phyloP scores from a whole-genome alignment of 768 basidiomycete genomes.

The Clitopilus passeckerianus region DNA sequence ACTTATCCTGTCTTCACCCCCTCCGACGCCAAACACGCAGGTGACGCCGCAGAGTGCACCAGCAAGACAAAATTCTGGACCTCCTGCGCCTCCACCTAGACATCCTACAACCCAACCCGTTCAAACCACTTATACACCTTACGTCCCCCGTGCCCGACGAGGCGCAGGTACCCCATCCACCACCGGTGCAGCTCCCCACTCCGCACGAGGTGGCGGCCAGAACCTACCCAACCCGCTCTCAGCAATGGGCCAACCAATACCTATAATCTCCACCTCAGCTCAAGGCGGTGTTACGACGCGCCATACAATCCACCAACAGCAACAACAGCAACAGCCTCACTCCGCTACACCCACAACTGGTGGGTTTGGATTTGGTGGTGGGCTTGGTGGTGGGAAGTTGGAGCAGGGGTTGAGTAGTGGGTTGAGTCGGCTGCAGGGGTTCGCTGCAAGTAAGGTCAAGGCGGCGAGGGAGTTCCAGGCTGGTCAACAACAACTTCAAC shows the following conservation, averaged over 20 bases:
- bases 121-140: constrained; percentile 81
- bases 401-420: not conserved
- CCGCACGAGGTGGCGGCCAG: constrained; percentile 11
- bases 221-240: constrained; percentile 40
- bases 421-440: not conserved
- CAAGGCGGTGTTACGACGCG: constrained; percentile 49
- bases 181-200: not conserved
- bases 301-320: constrained; percentile 24
- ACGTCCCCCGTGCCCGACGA: constrained; percentile 65
- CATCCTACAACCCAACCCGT: constrained; percentile 40
- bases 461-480: not conserved
- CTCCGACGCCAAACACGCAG: constrained; percentile 24
- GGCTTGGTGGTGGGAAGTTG: not conserved
- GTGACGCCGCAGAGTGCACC: constrained; percentile 34
- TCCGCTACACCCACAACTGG: not conserved
- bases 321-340: constrained; percentile 7
- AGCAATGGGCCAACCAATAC: constrained; percentile 40
- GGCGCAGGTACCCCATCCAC: constrained; percentile 14
- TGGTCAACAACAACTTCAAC: not conserved
- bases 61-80: constrained; percentile 55
- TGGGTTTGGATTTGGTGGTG: not conserved
- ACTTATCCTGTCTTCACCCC: constrained; percentile 9
- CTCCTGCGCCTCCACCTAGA: constrained; percentile 54
- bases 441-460: not conserved
- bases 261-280: constrained; percentile 64